Evolutionary conservation across 1,139 yeast species (phyloP).

Genomic region (Candida sanyaensis): DNA sequence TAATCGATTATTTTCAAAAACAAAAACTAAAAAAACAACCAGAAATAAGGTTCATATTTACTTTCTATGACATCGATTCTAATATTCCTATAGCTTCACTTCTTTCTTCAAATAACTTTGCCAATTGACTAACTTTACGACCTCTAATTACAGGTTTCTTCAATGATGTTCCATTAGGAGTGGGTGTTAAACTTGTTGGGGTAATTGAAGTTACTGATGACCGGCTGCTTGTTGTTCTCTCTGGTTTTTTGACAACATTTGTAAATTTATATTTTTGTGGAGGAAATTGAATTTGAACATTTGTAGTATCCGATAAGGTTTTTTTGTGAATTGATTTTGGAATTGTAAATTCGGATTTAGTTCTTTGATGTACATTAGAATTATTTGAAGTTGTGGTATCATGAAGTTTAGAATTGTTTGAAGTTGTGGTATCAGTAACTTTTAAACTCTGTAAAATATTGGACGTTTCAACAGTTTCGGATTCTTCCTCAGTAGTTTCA

Average conservation of each 20-base stretch:
- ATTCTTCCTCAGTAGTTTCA: slow-evolving; percentile 7
- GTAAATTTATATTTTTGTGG: slow-evolving; percentile 41
- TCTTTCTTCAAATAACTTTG: slow-evolving; percentile 58
- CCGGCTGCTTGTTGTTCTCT: neutral
- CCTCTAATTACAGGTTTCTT: slow-evolving; percentile 54
- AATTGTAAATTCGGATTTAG: neutral
- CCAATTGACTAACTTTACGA: slow-evolving; percentile 56
- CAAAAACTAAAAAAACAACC: too few relatives aligned
- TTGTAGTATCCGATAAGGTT: slow-evolving; percentile 24
- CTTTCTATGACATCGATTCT: slow-evolving; percentile 26
- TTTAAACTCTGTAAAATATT: neutral
- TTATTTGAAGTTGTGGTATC: neutral
- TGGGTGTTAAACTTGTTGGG: neutral
- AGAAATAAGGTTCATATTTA: neutral
- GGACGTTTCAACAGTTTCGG: slow-evolving; percentile 1
- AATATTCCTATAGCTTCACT: slow-evolving; percentile 53
- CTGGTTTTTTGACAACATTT: neutral
- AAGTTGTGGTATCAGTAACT: neutral
- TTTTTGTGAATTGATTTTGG: slow-evolving; percentile 1
- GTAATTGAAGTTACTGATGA: neutral
- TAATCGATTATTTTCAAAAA: neutral
- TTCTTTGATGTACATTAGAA: neutral
- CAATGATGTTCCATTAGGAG: neutral
- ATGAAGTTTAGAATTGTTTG: neutral
- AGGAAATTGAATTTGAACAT: slow-evolving; percentile 34